A percentile compares a stretch with the other conserved stretches of the same genome.
These are phyloP conservation scores for Botrytis deweyae DNA, from an alignment of 2,329 filamentous ascomycete species.

Conservation along the genomic window DNA sequence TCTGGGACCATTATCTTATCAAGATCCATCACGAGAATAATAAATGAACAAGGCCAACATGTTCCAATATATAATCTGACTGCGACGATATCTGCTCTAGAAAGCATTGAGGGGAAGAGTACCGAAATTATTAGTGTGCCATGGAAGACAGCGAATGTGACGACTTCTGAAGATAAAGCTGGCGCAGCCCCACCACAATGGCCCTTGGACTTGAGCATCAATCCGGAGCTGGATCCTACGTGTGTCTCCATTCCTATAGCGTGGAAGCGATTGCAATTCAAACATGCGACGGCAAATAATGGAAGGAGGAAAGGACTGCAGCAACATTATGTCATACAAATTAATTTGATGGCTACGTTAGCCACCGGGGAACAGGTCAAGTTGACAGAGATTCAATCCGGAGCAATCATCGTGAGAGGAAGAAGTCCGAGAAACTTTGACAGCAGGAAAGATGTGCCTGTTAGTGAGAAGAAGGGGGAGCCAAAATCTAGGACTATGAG, in stretches of 20 bases:
- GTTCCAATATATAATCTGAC: slow-evolving; percentile 76
- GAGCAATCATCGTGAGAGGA: slow-evolving; percentile 91
- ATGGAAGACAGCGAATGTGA: slow-evolving; percentile 66
- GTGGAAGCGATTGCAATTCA: slow-evolving; percentile 94
- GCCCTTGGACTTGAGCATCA: slow-evolving; percentile 54
- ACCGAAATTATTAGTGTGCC: slow-evolving; percentile 97
- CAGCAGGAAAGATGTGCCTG: slow-evolving; percentile 78
- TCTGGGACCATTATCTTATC: slow-evolving; percentile 82
- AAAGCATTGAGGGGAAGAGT: slow-evolving; percentile 87
- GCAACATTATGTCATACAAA: slow-evolving; percentile 88
- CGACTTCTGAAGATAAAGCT: slow-evolving; percentile 40
- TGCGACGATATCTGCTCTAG: slow-evolving; percentile 78
- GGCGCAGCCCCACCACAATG: slow-evolving; percentile 55
- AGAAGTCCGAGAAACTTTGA: slow-evolving; percentile 94
- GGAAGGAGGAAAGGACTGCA: slow-evolving; percentile 90
- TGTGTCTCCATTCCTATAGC: slow-evolving; percentile 79
- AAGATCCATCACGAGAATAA: slow-evolving; percentile 65
- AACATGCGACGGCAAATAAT: slow-evolving; percentile 95
- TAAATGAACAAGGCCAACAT: slow-evolving; percentile 76
- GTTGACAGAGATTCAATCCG: slow-evolving; percentile 83
- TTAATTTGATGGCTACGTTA: slow-evolving; percentile 79
- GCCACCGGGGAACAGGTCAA: slow-evolving; percentile 61
- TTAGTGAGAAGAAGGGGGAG: slow-evolving; percentile 44
- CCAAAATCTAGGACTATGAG: slow-evolving; percentile 34
- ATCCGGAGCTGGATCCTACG: slow-evolving; percentile 73